Conservation (phyloP, 768 basidiomycete genomes). For the Artomyces pyxidatus region DNA sequence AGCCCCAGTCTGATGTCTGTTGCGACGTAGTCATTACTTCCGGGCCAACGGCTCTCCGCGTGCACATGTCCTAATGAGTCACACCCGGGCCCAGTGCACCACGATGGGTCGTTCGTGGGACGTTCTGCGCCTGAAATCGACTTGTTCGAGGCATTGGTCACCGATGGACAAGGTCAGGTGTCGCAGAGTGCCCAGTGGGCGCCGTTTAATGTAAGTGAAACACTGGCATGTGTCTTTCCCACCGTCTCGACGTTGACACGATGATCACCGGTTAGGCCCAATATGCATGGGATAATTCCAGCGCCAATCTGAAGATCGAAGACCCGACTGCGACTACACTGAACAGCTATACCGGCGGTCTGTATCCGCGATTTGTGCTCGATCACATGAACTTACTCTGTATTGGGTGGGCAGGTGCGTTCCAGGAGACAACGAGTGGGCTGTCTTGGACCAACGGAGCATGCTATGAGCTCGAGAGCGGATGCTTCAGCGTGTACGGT, state of each 20-base stretch:
- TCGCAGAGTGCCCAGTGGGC: conserved; percentile 85
- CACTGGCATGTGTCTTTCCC: not conserved
- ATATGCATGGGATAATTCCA: conserved; percentile 61
- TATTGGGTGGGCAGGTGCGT: conserved; percentile 15
- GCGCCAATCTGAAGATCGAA: conserved; percentile 47
- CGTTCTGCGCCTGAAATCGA: conserved; percentile 87
- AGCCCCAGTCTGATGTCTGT: not conserved
- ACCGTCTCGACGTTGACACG: conserved; percentile 1
- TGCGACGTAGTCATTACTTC: conserved; percentile 47
- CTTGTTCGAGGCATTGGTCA: conserved; percentile 76
- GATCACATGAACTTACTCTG: not conserved
- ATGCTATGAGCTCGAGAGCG: conserved; percentile 57
- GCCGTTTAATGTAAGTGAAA: conserved; percentile 26
- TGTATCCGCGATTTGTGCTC: conserved; percentile 5
- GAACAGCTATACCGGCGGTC: conserved; percentile 63
- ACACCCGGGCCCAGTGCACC: conserved; percentile 79
- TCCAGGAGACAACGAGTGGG: conserved; percentile 76
- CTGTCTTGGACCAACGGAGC: conserved; percentile 56
- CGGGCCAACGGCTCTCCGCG: conserved; percentile 76
- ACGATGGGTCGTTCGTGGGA: conserved; percentile 70
- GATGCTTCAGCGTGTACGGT: conserved; percentile 70
- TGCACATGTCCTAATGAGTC: conserved; percentile 84
- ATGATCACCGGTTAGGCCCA: conserved; percentile 63
- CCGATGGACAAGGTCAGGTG: conserved; percentile 44
- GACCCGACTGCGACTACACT: conserved; percentile 45